Evolutionary conservation across 2,329 filamentous ascomycete genomes (phyloP), one percentile per base, ranked within the genome.

Genomic region (Fusarium palustre): DNA sequence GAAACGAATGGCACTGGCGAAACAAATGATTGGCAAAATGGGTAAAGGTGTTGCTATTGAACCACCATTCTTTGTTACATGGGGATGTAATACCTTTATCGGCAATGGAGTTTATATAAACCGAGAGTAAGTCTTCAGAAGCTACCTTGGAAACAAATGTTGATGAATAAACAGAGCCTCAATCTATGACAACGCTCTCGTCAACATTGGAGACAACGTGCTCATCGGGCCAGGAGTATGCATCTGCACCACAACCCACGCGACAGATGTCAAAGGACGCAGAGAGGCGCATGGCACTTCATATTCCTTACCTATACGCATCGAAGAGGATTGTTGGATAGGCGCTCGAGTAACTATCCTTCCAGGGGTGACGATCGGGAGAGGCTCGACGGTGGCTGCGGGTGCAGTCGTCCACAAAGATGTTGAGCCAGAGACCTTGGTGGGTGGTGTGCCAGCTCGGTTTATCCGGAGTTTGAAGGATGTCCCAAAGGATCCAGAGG

Each of bases 281-380:
- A 46, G 28, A 43, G 43, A 61, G 8, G 49, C 33, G 2, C 31
- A 46, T 0, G 62, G 63, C 1, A 66, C 61, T 0, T 66, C 63
- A 5, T 66, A 66, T 20, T 64, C 63, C 6, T 15, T 66, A 1
- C 63, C 63, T 2, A 66, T 66, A 13, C 31, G 38, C 1, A 61
- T 66, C 9, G 63, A 66, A 36, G 33, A 47, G 2, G 62, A 66
- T 7, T 55, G 55, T 2, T 66, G 63, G 63, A 61, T 66, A 38
- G 63, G 62, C 8, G 63, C 61, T 3, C 30, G 55, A 1, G 63
- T 33, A 1, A 66, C 62, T 2, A 66, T 66, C 6, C 49, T 66
- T 0, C 34, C 63, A 5, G 63, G 55, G 5, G 55, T 66, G 3
- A 55, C 55, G 1, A 61, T 66, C 18, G 63, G 63, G 0, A 55